Conservation (phyloP, 73 alveolate genomes). For the Tetrahymena thermophila region DNA sequence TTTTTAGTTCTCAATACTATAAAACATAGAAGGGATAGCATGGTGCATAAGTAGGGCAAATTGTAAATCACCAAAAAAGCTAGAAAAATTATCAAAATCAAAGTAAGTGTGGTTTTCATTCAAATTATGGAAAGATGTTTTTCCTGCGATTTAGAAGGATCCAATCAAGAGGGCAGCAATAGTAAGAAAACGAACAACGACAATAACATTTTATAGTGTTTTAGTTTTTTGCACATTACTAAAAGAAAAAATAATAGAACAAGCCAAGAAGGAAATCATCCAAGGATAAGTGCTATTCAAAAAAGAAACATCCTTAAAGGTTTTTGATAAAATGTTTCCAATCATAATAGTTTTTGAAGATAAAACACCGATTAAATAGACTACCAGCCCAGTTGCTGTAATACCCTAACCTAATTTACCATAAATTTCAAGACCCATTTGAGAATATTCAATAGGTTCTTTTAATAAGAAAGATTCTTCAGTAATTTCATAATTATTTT, state of each 20-base stretch:
- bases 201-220: slow-evolving; percentile 12
- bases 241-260: slow-evolving; percentile 12
- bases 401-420: slow-evolving; percentile 12
- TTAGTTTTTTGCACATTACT: slow-evolving; percentile 19
- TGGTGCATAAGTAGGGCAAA: neutral
- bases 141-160: neutral
- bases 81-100: neutral
- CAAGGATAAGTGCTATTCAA: slow-evolving; percentile 11
- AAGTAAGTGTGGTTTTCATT: neutral
- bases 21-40: neutral
- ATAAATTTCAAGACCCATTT: slow-evolving; percentile 18
- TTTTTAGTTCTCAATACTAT: neutral
- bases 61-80: neutral
- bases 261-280: neutral
- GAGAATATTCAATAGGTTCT: slow-evolving; percentile 29
- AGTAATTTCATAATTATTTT: neutral
- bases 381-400: slow-evolving; percentile 2
- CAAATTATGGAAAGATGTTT: neutral
- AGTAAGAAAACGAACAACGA: slow-evolving; percentile 17
- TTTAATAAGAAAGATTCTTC: neutral
- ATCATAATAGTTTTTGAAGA: slow-evolving; percentile 33
- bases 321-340: slow-evolving; percentile 28
- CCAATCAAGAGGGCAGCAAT: slow-evolving; percentile 18
- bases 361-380: slow-evolving; percentile 28
- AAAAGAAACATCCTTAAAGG: neutral